Base-by-base conservation (phyloP, 108 stramenopile genomes). In the Aurantiochytrium sp. region DNA sequence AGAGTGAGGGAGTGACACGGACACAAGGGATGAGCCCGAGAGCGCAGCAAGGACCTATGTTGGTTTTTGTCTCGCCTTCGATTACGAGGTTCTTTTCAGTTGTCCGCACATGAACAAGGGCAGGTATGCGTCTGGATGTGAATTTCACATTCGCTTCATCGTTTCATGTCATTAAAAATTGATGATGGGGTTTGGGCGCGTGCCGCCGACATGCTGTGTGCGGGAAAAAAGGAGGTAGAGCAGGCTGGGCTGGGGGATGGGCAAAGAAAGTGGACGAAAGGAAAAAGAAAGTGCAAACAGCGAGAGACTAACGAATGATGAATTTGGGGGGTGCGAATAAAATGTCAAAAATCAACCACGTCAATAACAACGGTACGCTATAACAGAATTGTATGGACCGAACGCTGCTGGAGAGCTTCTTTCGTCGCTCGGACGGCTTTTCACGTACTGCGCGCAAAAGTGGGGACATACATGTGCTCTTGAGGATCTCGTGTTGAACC, bases 381-480 rank as follows among this genome's bases (percentile, higher is more conserved):
- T 19, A 0, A 28, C 76, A 83, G 98, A 98, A 93, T 94, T 97
- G 10, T 98, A 98, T 91, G 98, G 98, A n/a, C 93, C 96, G 35
- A 92, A 92, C 76, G 95, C 96, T 60, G 98, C 98, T 5, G 97
- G 96, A 4, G 88, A 96, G 18, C 87, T 98, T 23, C 91, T 98
- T 5, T 96, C 98, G 91, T 92, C 97, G 0, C 89, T 99, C 12
- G 97, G 97, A 5, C 92, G 98, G n/a, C 94, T 99, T 16, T 97
- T 99, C 89, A 99, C 99, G 5, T 96, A 96, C 3, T 97, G 96
- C 89, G 88, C 98, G 83, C 98, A 97, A 87, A 94, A 96, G 88
- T 96, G 97, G 18, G 98, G 98, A 0, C 98, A 99, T 91, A 98
- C 97, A 19, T 99, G 99, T 91, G 92, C 97, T 60, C 96, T 99